Conservation (phyloP, 768 basidiomycete species). For the Tulasnella sp. region DNA sequence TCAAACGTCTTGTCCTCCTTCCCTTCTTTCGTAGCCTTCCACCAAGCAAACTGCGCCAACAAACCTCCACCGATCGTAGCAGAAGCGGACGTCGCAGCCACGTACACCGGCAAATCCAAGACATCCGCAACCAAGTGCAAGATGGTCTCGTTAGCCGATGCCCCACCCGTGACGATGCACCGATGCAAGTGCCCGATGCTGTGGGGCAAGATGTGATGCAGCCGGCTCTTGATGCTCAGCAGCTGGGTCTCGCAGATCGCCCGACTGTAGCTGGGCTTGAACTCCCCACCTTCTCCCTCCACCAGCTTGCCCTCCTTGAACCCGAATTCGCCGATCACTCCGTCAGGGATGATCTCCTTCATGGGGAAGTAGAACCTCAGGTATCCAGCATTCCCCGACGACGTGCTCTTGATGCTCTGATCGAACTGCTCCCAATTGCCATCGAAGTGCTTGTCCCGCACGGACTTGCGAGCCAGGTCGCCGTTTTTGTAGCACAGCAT, state of each 20-base stretch:
- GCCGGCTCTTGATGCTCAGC: constrained; percentile 69
- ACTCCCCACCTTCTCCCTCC: constrained; percentile 35
- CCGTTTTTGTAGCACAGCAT: constrained; percentile 95
- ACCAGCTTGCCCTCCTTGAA: constrained; percentile 43
- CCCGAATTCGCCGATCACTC: constrained; percentile 65
- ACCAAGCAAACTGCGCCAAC: no score
- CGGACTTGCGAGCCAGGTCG: constrained; percentile 71
- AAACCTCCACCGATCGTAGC: constrained; percentile 67
- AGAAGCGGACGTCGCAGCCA: constrained; percentile 58
- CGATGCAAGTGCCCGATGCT: constrained; percentile 47
- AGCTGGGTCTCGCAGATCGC: constrained; percentile 83
- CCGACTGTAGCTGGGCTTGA: constrained; percentile 56
- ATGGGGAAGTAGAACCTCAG: constrained; percentile 78
- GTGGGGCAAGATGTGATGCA: constrained; percentile 61
- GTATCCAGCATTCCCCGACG: constrained; percentile 56
- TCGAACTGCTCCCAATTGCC: constrained; percentile 69
- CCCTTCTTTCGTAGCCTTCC: no score
- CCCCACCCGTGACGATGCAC: constrained; percentile 74
- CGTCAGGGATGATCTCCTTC: constrained; percentile 82
- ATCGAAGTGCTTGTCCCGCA: constrained; percentile 61
- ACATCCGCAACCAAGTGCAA: constrained; percentile 73
- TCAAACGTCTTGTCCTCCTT: no score
- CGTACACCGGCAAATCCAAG: constrained; percentile 70
- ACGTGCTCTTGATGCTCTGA: constrained; percentile 50
- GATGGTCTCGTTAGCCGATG: constrained; percentile 67